Conservation (phyloP, 805 yeast genomes). For the Teunomyces panamensis region DNA sequence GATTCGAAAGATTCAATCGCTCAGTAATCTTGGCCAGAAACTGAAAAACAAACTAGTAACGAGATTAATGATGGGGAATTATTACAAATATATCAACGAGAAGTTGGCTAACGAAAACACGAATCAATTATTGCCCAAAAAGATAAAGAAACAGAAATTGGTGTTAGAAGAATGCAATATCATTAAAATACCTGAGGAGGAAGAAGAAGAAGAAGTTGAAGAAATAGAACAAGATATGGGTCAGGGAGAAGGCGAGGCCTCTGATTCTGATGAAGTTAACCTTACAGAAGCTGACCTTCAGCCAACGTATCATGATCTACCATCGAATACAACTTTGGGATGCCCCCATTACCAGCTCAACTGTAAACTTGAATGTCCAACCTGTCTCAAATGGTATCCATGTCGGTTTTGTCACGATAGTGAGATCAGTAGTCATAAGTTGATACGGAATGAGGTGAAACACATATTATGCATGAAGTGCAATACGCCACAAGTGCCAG, state of each 20-base stretch:
- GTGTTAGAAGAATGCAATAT: slow-evolving; percentile 10
- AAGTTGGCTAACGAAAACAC: slow-evolving; percentile 13
- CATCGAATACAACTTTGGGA: slow-evolving; percentile 52
- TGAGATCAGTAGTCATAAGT: slow-evolving; percentile 46
- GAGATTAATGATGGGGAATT: slow-evolving; percentile 66
- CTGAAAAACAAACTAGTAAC: slow-evolving; percentile 55
- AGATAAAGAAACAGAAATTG: slow-evolving; percentile 15
- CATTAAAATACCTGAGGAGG: neutral
- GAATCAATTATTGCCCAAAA: slow-evolving; percentile 4
- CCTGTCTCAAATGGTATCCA: slow-evolving; percentile 70
- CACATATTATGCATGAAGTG: slow-evolving; percentile 83
- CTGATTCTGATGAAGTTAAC: slow-evolving; percentile 40
- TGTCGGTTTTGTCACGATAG: slow-evolving; percentile 87
- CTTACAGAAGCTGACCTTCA: slow-evolving; percentile 46
- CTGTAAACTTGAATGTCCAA: slow-evolving; percentile 79
- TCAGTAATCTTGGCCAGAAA: slow-evolving; percentile 34
- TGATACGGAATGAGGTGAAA: slow-evolving; percentile 52
- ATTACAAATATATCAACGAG: slow-evolving; percentile 46
- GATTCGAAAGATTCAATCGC: slow-evolving; percentile 46
- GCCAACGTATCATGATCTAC: slow-evolving; percentile 47
- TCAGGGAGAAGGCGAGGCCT: slow-evolving; percentile 1
- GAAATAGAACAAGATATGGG: neutral
- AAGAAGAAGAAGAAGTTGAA: slow-evolving; percentile 6
- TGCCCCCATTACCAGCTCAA: slow-evolving; percentile 81
- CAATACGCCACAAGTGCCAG: slow-evolving; percentile 68